Conservation (phyloP, 176 grass and related monocot species). For the Cocos nucifera region DNA sequence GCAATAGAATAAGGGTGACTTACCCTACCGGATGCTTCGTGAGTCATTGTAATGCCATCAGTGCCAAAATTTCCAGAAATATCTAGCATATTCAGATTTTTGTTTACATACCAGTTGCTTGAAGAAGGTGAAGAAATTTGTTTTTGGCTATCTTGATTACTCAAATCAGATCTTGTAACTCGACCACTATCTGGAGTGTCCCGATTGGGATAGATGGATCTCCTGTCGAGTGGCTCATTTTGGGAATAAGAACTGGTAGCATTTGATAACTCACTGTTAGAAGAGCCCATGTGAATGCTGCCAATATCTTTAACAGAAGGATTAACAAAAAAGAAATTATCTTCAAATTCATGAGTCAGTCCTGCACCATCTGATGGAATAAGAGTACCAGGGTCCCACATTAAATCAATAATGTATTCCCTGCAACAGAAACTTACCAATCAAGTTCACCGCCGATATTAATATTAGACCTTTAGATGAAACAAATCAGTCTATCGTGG, state of each 20-base stretch:
- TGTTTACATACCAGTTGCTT: not conserved
- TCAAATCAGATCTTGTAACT: conserved; percentile 27
- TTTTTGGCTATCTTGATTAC: conserved; percentile 32
- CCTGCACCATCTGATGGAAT: conserved; percentile 80
- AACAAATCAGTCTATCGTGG: not conserved
- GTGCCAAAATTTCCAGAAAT: conserved; percentile 2
- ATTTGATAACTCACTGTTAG: conserved; percentile 34
- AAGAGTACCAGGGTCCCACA: conserved; percentile 80
- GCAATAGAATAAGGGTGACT: conserved; percentile 6
- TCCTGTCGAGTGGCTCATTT: conserved; percentile 2
- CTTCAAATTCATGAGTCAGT: conserved; percentile 40
- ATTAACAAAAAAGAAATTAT: conserved; percentile 35
- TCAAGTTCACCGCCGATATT: not conserved
- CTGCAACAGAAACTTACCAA: conserved; percentile 26
- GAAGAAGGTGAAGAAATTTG: conserved; percentile 5
- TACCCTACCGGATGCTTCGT: conserved; percentile 10
- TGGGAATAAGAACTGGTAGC: conserved; percentile 29
- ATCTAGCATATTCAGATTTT: not conserved
- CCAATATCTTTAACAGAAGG: conserved; percentile 32
- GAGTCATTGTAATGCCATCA: conserved; percentile 1
- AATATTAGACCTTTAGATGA: not conserved
- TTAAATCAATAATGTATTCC: conserved; percentile 96
- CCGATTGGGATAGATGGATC: not conserved
- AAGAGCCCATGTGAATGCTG: conserved; percentile 31
- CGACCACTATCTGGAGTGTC: conserved; percentile 35